Evolutionary conservation across 371 early-diverging fungal species (phyloP), one percentile per base, ranked within the genome.

Genomic region (Lichtheimia corymbifera): DNA sequence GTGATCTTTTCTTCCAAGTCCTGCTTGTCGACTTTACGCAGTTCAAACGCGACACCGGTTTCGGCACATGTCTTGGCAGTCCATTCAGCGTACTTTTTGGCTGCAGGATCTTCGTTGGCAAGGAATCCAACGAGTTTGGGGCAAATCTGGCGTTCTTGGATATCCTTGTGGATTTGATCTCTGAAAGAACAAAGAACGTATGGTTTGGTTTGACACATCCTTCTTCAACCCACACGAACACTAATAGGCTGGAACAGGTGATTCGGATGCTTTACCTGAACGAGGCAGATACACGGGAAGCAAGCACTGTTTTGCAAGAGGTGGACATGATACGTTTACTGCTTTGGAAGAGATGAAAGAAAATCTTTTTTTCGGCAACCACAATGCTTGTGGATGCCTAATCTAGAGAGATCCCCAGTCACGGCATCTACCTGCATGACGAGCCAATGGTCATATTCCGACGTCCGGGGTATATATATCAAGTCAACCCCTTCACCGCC

Each of bases 121-220:
- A 98, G 85, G 76, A 97, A 96, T 4, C 93, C 97, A 7, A 97
- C 97, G 51, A 98, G 83, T 62, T 87, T 89, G 41, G 97, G 97
- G n/a, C 76, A 72, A 59, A 88, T 83, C 40, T 73, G 71, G 55
- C 89, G 86, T 40, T 78, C 73, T 59, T 85, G 78, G 65, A 95
- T 89, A 60, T 88, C 87, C 20, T 80, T 72, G 74, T 92, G 93
- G 55, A 96, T 86, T 75, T 94, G 93, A 15, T 88, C 82, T 69
- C 93, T 93, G 58, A 47, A 47, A 22, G n/a, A 22, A 22, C n/a
- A 22, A 47, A 22, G 47, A 47, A 47, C 7, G 24, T 15, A n/a
- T 41, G n/a, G 22, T 28, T 14, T 49, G 24, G n/a, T 17, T 17
- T 35, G 27, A 42, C 43, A 11, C 22, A 17, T 13, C 11, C 15